These are phyloP conservation scores for Prillingera fragicola DNA, from an alignment of 1,284 basidiomycete species.

Conservation along the genomic window DNA sequence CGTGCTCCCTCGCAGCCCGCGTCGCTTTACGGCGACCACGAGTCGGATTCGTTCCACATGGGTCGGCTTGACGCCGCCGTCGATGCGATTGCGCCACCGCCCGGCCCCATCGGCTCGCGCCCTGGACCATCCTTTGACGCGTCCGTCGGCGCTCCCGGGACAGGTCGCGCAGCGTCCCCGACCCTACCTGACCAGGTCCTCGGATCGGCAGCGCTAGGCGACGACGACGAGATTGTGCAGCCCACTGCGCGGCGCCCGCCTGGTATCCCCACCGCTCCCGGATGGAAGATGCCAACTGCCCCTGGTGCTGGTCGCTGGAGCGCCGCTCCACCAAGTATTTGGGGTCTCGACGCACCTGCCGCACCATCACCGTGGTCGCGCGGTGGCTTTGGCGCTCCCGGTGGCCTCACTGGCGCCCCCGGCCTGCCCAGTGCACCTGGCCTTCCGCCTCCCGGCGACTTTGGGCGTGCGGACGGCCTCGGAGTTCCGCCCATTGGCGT, in stretches of 20 bases:
- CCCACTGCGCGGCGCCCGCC: conserved; percentile 20
- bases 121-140: neutral
- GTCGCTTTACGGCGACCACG: conserved; percentile 10
- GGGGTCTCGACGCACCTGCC: conserved; percentile 7
- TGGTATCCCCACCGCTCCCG: conserved; percentile 11
- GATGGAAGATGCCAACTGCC: conserved; percentile 23
- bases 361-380: conserved; percentile 1
- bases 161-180: conserved; percentile 15
- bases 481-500: no score
- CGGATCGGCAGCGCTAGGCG: conserved; percentile 39
- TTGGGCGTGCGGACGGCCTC: no score
- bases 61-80: neutral
- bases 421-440: no score
- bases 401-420: neutral
- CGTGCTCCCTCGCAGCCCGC: conserved; percentile 12
- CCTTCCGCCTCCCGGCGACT: no score
- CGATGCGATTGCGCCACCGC: conserved; percentile 9
- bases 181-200: conserved; percentile 31
- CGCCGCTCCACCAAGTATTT: conserved; percentile 22
- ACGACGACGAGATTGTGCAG: conserved; percentile 36
- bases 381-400: conserved; percentile 1
- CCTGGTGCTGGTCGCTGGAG: conserved; percentile 36
- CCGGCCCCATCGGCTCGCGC: conserved; percentile 14
- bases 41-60: conserved; percentile 5
- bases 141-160: neutral